Conservation (phyloP, 306 rosid species). For the Oxytropis ochrocephala region DNA sequence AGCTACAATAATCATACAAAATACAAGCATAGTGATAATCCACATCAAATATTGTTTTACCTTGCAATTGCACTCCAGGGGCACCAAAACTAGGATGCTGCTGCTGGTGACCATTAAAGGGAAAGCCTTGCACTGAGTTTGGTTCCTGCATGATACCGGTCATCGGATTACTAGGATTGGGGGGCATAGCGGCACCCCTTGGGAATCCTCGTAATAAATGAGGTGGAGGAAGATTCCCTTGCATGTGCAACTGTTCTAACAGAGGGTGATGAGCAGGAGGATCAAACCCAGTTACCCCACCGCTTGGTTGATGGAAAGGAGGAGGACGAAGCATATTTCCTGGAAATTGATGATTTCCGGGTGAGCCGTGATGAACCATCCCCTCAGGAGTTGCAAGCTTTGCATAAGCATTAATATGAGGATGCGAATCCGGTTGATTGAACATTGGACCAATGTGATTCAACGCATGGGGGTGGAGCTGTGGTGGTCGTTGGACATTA, state of each 20-base stretch:
- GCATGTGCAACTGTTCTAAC: conserved; percentile 71
- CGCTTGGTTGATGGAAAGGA: conserved; percentile 54
- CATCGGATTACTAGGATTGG: conserved; percentile 50
- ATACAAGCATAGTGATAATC: not conserved
- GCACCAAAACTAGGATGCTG: conserved; percentile 58
- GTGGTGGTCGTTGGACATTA: conserved; percentile 53
- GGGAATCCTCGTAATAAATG: conserved; percentile 64
- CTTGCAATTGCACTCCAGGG: conserved; percentile 60
- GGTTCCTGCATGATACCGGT: conserved; percentile 56
- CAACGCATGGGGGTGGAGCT: conserved; percentile 51
- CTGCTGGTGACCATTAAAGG: conserved; percentile 53
- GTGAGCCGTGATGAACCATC: conserved; percentile 49
- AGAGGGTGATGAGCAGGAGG: conserved; percentile 58
- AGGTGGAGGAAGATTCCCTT: conserved; percentile 61
- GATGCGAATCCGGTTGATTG: conserved; percentile 62
- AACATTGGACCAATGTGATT: conserved; percentile 52
- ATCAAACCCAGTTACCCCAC: conserved; percentile 56
- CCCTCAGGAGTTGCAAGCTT: conserved; percentile 55
- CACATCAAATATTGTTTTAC: conserved; percentile 32
- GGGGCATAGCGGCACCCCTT: conserved; percentile 49
- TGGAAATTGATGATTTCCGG: conserved; percentile 58
- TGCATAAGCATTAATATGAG: conserved; percentile 52
- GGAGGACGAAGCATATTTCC: conserved; percentile 72
- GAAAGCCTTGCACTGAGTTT: conserved; percentile 60
- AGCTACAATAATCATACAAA: not conserved